A percentile compares a stretch with the other conserved stretches of the same genome.
phyloP scores from a whole-genome alignment of 208 protist species.

The Acanthamoeba quina region DNA sequence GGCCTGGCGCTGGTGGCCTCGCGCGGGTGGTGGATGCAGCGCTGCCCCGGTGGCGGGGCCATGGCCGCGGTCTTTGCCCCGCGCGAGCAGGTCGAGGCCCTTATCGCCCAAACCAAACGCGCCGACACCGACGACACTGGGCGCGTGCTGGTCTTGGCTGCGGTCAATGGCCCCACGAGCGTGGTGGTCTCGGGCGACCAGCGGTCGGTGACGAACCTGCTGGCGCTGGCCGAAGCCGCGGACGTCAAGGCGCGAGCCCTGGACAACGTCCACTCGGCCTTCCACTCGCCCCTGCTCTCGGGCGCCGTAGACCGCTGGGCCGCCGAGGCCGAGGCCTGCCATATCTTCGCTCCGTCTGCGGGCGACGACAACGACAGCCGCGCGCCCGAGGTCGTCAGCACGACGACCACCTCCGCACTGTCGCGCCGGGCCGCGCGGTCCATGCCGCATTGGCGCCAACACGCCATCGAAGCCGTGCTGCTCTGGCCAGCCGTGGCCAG shows the following conservation, averaged over 20 bases:
- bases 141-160: neutral
- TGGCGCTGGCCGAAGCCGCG: neutral
- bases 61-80: constrained; percentile 57
- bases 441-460: constrained; percentile 22
- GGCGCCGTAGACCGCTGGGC: constrained; percentile 39
- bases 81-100: neutral
- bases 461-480: constrained; percentile 56
- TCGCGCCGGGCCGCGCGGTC: neutral
- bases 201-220: neutral
- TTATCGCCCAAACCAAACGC: neutral
- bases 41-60: neutral
- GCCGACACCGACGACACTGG: neutral
- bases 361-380: neutral
- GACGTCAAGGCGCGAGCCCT: neutral
- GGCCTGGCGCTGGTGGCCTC: constrained; percentile 76
- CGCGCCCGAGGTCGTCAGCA: constrained; percentile 14
- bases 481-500: constrained; percentile 35
- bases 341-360: neutral
- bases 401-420: neutral
- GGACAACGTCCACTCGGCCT: constrained; percentile 42
- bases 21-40: constrained; percentile 59
- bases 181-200: constrained; percentile 17
- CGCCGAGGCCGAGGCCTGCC: neutral
- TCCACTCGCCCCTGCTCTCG: constrained; percentile 33
- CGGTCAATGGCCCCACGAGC: constrained; percentile 55